These are phyloP conservation scores for Barnettozyma populi DNA, from an alignment of 805 yeast genomes.

Conservation along the genomic window DNA sequence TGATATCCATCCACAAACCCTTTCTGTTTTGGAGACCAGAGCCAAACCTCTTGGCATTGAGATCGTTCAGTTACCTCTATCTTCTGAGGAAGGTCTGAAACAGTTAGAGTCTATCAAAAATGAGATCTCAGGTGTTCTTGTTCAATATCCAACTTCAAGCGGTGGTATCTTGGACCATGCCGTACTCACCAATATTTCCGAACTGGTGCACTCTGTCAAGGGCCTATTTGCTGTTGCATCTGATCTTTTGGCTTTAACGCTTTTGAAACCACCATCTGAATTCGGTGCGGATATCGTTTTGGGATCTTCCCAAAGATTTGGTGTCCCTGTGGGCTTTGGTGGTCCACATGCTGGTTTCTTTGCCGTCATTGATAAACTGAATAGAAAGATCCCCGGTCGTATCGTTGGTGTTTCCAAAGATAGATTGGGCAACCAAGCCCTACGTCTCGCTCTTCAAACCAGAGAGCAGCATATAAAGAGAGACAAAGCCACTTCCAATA, in stretches of 20 bases:
- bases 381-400: constrained; percentile 95
- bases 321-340: constrained; percentile 97
- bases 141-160: constrained; percentile 87
- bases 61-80: constrained; percentile 51
- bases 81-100: constrained; percentile 35
- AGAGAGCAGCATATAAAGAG: constrained; percentile 97
- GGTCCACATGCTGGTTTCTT: constrained; percentile 99
- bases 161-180: constrained; percentile 54
- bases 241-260: constrained; percentile 82
- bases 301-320: constrained; percentile 92
- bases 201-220: constrained; percentile 61
- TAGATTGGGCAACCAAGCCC: constrained; percentile 82
- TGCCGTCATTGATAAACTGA: constrained; percentile 73
- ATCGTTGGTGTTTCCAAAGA: constrained; percentile 91
- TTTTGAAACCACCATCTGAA: constrained; percentile 75
- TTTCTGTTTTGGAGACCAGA: constrained; percentile 72
- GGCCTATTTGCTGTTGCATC: constrained; percentile 84
- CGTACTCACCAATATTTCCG: constrained; percentile 51
- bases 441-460: constrained; percentile 91
- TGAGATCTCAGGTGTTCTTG: constrained; percentile 70
- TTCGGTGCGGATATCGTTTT: constrained; percentile 91
- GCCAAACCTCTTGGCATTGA: constrained; percentile 70
- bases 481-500: constrained; percentile 96
- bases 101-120: constrained; percentile 29
- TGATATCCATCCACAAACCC: constrained; percentile 79